phyloP scores from a whole-genome alignment of 2,329 filamentous ascomycete genomes.

The Pseudogymnoascus sp. region DNA sequence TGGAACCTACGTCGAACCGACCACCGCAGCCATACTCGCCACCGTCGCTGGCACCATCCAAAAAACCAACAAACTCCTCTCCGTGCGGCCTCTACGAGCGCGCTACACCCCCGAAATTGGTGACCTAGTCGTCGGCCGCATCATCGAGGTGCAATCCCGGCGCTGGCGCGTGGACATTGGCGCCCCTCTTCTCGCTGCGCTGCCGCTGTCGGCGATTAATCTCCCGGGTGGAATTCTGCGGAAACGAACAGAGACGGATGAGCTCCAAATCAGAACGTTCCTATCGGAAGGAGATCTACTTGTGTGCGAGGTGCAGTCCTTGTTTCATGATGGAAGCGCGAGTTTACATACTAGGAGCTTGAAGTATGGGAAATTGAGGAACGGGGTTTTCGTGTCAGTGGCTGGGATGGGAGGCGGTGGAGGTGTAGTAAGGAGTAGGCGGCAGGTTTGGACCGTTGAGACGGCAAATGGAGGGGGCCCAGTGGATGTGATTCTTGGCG shows the following conservation, averaged over 20 bases:
- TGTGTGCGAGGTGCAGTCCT: slow-evolving; percentile 86
- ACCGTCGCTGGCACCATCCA: slow-evolving; percentile 85
- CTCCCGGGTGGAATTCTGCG: slow-evolving; percentile 86
- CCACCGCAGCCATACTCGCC: slow-evolving; percentile 64
- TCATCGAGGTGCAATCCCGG: slow-evolving; percentile 86
- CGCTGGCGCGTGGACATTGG: slow-evolving; percentile 95
- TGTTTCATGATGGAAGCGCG: slow-evolving; percentile 78
- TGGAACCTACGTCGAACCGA: slow-evolving; percentile 68
- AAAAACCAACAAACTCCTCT: slow-evolving; percentile 95
- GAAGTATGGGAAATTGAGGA: slow-evolving; percentile 91
- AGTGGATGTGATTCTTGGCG: slow-evolving; percentile 80
- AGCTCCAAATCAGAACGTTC: slow-evolving; percentile 94
- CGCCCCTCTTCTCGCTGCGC: slow-evolving; percentile 71
- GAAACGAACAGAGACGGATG: slow-evolving; percentile 87
- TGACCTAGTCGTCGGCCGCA: slow-evolving; percentile 86
- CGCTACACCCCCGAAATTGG: slow-evolving; percentile 95
- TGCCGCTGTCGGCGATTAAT: slow-evolving; percentile 87
- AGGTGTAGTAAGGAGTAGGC: slow-evolving; percentile 72
- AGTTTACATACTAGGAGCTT: slow-evolving; percentile 81
- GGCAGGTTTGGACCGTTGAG: slow-evolving; percentile 81
- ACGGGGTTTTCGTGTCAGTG: slow-evolving; percentile 81
- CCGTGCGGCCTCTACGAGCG: slow-evolving; percentile 79
- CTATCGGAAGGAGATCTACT: slow-evolving; percentile 92
- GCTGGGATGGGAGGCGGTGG: slow-evolving; percentile 68
- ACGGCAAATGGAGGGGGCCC: slow-evolving; percentile 47